These are phyloP conservation scores for Xylaria sp. DNA, from an alignment of 2,329 filamentous ascomycete genomes.

Conservation along the genomic window DNA sequence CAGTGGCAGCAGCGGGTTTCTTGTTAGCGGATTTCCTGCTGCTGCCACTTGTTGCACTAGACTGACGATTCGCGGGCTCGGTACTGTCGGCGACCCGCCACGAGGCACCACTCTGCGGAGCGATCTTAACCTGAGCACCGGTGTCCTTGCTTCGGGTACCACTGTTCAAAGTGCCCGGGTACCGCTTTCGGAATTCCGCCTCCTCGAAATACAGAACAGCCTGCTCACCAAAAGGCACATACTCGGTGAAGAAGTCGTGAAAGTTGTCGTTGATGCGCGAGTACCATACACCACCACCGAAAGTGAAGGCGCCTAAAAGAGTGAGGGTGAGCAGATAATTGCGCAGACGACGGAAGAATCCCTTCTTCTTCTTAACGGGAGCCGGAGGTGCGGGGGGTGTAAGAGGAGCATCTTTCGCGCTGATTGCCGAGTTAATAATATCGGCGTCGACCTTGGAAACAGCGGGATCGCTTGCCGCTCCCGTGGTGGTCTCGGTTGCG, in stretches of 20 bases:
- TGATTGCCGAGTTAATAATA: slow-evolving; percentile 52
- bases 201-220: slow-evolving; percentile 96
- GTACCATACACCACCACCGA: slow-evolving; percentile 90
- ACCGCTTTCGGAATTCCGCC: slow-evolving; percentile 88
- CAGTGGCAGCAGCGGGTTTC: slow-evolving; percentile 32
- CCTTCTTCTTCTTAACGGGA: slow-evolving; percentile 69
- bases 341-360: slow-evolving; percentile 76
- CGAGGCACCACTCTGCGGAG: slow-evolving; percentile 84
- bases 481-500: slow-evolving; percentile 62
- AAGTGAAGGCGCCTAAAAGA: slow-evolving; percentile 79
- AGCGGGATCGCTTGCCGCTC: slow-evolving; percentile 57
- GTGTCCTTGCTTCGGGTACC: slow-evolving; percentile 65
- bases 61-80: slow-evolving; percentile 45
- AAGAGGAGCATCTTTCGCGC: slow-evolving; percentile 53
- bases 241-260: slow-evolving; percentile 99
- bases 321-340: slow-evolving; percentile 81
- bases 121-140: slow-evolving; percentile 81
- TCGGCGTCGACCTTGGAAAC: slow-evolving; percentile 52
- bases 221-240: slow-evolving; percentile 92
- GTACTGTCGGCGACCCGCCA: slow-evolving; percentile 59
- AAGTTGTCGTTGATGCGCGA: slow-evolving; percentile 96
- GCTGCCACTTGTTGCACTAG: slow-evolving; percentile 46
- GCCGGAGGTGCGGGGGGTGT: slow-evolving; percentile 52
- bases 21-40: slow-evolving; percentile 46
- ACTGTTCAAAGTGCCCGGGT: slow-evolving; percentile 62